Percentiles rank a stretch among this genome's conserved stretches.
Evolutionary conservation across 768 basidiomycete genomes (phyloP).

Genomic region (Galerina marginata): DNA sequence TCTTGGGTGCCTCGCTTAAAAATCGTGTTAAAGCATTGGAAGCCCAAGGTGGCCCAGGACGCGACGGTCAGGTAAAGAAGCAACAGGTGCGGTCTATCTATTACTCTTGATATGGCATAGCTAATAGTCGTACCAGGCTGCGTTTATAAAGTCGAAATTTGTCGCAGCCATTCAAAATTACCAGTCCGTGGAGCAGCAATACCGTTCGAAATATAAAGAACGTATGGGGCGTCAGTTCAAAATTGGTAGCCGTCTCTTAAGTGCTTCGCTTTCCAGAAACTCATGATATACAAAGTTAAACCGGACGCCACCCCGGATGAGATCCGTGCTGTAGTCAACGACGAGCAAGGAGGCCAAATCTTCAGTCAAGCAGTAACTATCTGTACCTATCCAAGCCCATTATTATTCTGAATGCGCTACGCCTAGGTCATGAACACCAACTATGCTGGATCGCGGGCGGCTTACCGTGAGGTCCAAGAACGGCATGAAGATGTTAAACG

Average conservation of each 20-base stretch:
- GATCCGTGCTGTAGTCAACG: constrained; percentile 81
- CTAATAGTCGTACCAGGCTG: constrained; percentile 46
- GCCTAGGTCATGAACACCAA: constrained; percentile 84
- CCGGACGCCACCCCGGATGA: constrained; percentile 93
- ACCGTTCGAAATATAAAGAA: constrained; percentile 79
- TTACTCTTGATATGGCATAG: background rate
- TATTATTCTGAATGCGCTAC: constrained; percentile 8
- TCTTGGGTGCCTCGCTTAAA: constrained; percentile 71
- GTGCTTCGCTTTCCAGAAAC: background rate
- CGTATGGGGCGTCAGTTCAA: constrained; percentile 86
- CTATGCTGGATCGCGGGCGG: constrained; percentile 87
- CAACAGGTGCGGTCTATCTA: constrained; percentile 60
- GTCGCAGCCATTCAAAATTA: constrained; percentile 87
- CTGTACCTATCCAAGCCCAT: background rate
- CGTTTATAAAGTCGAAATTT: constrained; percentile 75
- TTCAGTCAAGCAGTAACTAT: constrained; percentile 85
- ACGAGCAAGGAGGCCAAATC: constrained; percentile 81
- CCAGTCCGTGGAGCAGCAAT: constrained; percentile 81
- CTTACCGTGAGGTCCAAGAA: constrained; percentile 96
- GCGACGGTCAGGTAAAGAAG: constrained; percentile 75
- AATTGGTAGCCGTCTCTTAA: constrained; percentile 58
- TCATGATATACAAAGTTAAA: constrained; percentile 61
- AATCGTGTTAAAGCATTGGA: constrained; percentile 74
- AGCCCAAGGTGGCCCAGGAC: constrained; percentile 65
- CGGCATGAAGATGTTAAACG: constrained; percentile 95